Base-by-base conservation (phyloP, 768 basidiomycete species). In the Ramaria sp. region DNA sequence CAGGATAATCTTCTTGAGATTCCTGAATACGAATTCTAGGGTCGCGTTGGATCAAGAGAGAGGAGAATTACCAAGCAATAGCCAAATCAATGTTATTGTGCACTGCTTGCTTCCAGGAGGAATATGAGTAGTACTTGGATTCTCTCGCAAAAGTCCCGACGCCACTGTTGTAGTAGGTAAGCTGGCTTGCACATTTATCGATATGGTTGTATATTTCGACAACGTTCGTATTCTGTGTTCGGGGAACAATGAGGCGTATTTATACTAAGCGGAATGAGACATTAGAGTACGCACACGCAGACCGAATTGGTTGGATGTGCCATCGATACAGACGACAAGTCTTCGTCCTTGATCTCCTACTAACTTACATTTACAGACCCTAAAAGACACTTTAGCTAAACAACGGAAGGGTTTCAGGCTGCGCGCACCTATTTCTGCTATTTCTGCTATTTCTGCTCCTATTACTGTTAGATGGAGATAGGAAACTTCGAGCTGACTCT, bases 1-100 rank as follows among this genome's bases (percentile, higher is more conserved):
- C 51, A 70, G 58, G 48, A 74, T 60, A 39, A 62, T 67, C 18
- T 58, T 63, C 45, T 69, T 62, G 41, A 74, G 60, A 38, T 69
- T 71, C 63, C 72, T 73, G 25, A 15, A 5, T 8, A 43, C 18
- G 8, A 16, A 48, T 22, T 3, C 24, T 48, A 48, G 25, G 5
- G 22, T 16, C 7, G 5, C 7, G 15, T 4, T 25, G 20, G 27
- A 7, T 3, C 18, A 24, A 5, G 8, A 24, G 7, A 28, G 25
- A 22, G 27, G 8, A 3, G 37, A 10, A 22, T 20, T 50, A 50
- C 49, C 32, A 50, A 37, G 49, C 49, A 37, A 50, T 50, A 15
- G 34, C 49, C 16, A 50, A 27, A 37, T 30, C 49, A 22, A 73
- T 50, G 5, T 30, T 48, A 47, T 65, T 63, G n/a, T 50, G 60